Conservation (phyloP, 1,284 basidiomycete genomes). For the Boletellus sp. region DNA sequence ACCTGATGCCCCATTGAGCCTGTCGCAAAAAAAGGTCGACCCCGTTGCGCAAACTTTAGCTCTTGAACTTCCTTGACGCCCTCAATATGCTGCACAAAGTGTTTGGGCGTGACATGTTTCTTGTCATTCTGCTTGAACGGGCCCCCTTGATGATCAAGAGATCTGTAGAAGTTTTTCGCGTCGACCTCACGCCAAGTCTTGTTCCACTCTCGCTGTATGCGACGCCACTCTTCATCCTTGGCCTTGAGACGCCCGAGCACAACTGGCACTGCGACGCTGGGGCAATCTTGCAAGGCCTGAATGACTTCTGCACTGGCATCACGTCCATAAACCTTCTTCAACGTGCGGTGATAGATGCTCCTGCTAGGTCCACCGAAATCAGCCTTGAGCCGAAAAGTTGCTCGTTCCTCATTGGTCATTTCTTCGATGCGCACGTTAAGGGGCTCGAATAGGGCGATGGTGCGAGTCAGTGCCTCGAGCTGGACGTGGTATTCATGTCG, state of each 20-base stretch:
- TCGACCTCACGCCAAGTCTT: slow-evolving; percentile 97
- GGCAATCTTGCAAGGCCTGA: slow-evolving; percentile 89
- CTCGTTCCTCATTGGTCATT: slow-evolving; percentile 88
- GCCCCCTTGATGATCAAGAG: slow-evolving; percentile 93
- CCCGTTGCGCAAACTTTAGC: slow-evolving; percentile 42
- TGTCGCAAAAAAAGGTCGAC: slow-evolving; percentile 38
- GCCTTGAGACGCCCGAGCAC: slow-evolving; percentile 88
- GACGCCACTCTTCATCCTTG: slow-evolving; percentile 98
- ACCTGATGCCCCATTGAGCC: slow-evolving; percentile 69
- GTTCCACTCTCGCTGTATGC: slow-evolving; percentile 94
- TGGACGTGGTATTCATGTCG: slow-evolving; percentile 98
- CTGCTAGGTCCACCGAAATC: slow-evolving; percentile 89
- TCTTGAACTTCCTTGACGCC: slow-evolving; percentile 68
- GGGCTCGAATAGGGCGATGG: slow-evolving; percentile 91
- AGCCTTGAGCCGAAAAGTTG: slow-evolving; percentile 80
- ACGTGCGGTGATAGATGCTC: slow-evolving; percentile 87
- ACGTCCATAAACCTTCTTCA: slow-evolving; percentile 93
- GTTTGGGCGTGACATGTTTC: slow-evolving; percentile 89
- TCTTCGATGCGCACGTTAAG: slow-evolving; percentile 82
- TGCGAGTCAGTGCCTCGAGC: slow-evolving; percentile 88
- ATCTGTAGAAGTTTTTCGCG: slow-evolving; percentile 96
- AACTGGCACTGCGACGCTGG: slow-evolving; percentile 87
- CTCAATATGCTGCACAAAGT: slow-evolving; percentile 89
- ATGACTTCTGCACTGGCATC: slow-evolving; percentile 84
- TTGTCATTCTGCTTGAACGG: slow-evolving; percentile 96